A percentile compares a stretch with the other conserved stretches of the same genome.
Evolutionary conservation across 2,329 filamentous ascomycete species (phyloP).

Genomic region (Apiospora phragmitis): DNA sequence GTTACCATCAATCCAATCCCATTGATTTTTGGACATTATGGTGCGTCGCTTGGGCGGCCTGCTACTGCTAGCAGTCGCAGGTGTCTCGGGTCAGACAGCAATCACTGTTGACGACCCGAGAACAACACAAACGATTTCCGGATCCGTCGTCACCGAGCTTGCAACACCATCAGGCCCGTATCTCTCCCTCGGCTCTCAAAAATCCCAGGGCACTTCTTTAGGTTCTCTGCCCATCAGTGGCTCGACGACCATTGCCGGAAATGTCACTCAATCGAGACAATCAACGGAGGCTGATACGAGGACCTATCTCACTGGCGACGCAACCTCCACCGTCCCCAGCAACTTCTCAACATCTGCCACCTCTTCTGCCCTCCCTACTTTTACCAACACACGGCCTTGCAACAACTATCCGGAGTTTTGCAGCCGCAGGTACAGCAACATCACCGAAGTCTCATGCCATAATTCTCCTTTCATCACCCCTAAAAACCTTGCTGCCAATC

Average conservation of each 20-base stretch:
- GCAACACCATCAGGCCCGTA: slow-evolving; percentile 47
- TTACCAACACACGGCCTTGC: slow-evolving; percentile 75
- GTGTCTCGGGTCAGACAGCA: slow-evolving; percentile 31
- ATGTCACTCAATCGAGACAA: slow-evolving; percentile 26
- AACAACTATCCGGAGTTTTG: slow-evolving; percentile 81
- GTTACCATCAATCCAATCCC: neutral
- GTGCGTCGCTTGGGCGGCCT: slow-evolving; percentile 20
- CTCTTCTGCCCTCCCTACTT: slow-evolving; percentile 38
- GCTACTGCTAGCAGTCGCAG: slow-evolving; percentile 25
- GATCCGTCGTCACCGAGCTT: slow-evolving; percentile 30
- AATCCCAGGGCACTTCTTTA: slow-evolving; percentile 37
- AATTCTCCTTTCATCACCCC: slow-evolving; percentile 76
- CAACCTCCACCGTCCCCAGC: slow-evolving; percentile 38
- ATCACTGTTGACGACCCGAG: slow-evolving; percentile 34
- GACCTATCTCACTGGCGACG: slow-evolving; percentile 48
- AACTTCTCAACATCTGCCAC: slow-evolving; percentile 43
- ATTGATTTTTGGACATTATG: slow-evolving; percentile 17
- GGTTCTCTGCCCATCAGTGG: slow-evolving; percentile 27
- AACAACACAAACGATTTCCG: slow-evolving; percentile 34
- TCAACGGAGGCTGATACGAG: slow-evolving; percentile 26
- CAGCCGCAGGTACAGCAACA: slow-evolving; percentile 74
- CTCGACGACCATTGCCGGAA: slow-evolving; percentile 30
- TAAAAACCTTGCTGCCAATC: slow-evolving; percentile 76
- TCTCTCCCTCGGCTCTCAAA: slow-evolving; percentile 42
- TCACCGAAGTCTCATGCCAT: slow-evolving; percentile 76